These are phyloP conservation scores for Heliamphora pulchella DNA, from an alignment of 179 eudicot genomes.

Conservation along the genomic window DNA sequence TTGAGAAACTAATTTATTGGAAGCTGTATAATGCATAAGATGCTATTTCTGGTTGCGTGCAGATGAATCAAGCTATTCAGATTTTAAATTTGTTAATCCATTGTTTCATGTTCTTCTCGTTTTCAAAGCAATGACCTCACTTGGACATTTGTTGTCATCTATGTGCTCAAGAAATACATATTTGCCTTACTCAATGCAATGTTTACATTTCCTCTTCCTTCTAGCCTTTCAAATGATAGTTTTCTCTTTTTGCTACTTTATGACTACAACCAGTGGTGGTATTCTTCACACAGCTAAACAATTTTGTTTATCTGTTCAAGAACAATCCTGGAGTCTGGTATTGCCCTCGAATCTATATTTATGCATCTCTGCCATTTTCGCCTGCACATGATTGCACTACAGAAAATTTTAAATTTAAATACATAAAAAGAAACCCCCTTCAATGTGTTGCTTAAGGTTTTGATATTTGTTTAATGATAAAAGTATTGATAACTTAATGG, in stretches of 20 bases:
- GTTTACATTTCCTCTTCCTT: not conserved
- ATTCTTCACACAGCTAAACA: not conserved
- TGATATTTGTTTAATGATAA: not conserved
- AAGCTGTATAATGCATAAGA: not conserved
- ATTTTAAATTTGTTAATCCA: not conserved
- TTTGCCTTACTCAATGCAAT: not conserved
- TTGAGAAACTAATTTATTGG: not conserved
- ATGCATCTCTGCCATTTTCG: not conserved
- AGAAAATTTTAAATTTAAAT: not conserved
- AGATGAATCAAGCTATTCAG: not conserved
- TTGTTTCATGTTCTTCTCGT: not conserved
- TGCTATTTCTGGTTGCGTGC: not conserved
- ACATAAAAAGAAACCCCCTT: not conserved
- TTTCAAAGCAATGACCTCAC: not conserved
- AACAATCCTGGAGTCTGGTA: not conserved
- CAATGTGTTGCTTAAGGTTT: not conserved
- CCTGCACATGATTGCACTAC: not conserved
- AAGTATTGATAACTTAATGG: not conserved
- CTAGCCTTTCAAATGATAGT: not conserved
- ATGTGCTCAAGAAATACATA: not conserved
- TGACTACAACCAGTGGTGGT: not conserved
- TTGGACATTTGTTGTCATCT: conserved; percentile 1
- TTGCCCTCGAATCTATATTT: not conserved
- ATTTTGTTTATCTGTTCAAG: not conserved
- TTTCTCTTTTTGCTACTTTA: not conserved